phyloP scores from a whole-genome alignment of 2,329 filamentous ascomycete species.

The Fusarium circinatum region DNA sequence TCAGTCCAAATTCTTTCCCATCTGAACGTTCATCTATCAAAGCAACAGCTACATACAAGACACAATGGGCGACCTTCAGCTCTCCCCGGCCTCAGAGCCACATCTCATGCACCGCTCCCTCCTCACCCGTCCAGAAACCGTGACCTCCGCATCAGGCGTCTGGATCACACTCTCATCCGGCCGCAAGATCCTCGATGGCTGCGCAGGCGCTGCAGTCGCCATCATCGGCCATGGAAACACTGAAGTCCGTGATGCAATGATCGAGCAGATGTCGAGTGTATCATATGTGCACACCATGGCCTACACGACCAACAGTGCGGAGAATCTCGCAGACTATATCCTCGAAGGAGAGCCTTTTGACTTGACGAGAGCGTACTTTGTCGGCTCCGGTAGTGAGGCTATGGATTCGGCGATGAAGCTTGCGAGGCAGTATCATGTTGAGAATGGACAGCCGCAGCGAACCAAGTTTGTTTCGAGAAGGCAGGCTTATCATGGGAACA shows the following conservation, averaged over 20 bases:
- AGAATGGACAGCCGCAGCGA: conserved; percentile 50
- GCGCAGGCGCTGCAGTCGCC: conserved; percentile 71
- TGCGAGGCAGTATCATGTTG: conserved; percentile 59
- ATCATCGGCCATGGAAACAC: conserved; percentile 72
- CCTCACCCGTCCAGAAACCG: conserved; percentile 44
- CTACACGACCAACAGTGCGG: conserved; percentile 63
- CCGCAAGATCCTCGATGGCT: conserved; percentile 71
- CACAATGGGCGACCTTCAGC: conserved; percentile 7
- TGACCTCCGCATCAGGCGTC: conserved; percentile 55
- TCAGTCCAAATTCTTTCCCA: fast-evolving
- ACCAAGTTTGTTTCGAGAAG: conserved; percentile 54
- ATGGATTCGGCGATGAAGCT: conserved; percentile 62
- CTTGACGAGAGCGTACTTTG: conserved; percentile 53
- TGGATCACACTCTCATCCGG: conserved; percentile 50
- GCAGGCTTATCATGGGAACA: conserved; percentile 61
- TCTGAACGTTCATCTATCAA: fast-evolving
- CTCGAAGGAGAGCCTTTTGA: conserved; percentile 50
- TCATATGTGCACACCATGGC: conserved; percentile 54
- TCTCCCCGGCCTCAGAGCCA: conserved; percentile 14
- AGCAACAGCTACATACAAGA: too few species aligned
- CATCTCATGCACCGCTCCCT: conserved; percentile 51
- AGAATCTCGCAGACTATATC: conserved; percentile 50
- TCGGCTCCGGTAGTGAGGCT: conserved; percentile 50
- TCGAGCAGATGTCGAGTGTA: conserved; percentile 66
- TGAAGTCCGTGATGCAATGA: conserved; percentile 69